Evolutionary conservation across 345 rosid species (phyloP).

Genomic region (Lagerstroemia speciosa): DNA sequence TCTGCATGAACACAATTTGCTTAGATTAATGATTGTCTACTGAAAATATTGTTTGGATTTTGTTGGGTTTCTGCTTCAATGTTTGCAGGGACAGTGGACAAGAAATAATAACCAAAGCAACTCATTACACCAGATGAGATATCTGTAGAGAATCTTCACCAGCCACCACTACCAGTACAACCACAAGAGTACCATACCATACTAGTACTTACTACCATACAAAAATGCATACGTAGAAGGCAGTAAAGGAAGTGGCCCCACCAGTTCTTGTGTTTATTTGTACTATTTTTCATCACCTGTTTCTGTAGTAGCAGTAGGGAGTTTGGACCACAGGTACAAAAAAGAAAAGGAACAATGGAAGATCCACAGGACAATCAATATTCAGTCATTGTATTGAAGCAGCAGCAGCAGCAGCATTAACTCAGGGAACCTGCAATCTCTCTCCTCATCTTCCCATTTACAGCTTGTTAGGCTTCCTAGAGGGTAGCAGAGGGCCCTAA

Average conservation of each 20-base stretch:
- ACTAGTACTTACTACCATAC: slow-evolving; percentile 41
- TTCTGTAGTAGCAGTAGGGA: slow-evolving; percentile 15
- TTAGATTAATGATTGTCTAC: not conserved
- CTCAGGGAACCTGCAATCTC: slow-evolving; percentile 7
- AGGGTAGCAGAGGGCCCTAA: slow-evolving; percentile 21
- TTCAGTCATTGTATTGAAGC: slow-evolving; percentile 18
- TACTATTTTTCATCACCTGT: slow-evolving; percentile 22
- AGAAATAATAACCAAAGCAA: slow-evolving; percentile 26
- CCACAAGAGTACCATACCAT: slow-evolving; percentile 10
- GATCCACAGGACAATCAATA: not conserved
- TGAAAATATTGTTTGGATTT: not conserved
- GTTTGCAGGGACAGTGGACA: slow-evolving; percentile 25
- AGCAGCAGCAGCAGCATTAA: slow-evolving; percentile 3
- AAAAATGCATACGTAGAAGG: slow-evolving; percentile 37
- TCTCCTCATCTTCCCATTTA: slow-evolving; percentile 3
- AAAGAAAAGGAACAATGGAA: slow-evolving; percentile 8
- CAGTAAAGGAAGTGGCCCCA: slow-evolving; percentile 35
- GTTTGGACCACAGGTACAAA: slow-evolving; percentile 33
- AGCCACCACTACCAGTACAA: slow-evolving; percentile 5
- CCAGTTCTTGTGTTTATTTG: slow-evolving; percentile 25
- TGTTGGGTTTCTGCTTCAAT: not conserved
- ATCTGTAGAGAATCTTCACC: slow-evolving; percentile 28
- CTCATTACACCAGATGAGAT: slow-evolving; percentile 13
- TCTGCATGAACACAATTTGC: too few species aligned
- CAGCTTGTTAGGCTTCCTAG: slow-evolving; percentile 16